Evolutionary conservation across 306 rosid species (phyloP).

Genomic region (Malus fusca): DNA sequence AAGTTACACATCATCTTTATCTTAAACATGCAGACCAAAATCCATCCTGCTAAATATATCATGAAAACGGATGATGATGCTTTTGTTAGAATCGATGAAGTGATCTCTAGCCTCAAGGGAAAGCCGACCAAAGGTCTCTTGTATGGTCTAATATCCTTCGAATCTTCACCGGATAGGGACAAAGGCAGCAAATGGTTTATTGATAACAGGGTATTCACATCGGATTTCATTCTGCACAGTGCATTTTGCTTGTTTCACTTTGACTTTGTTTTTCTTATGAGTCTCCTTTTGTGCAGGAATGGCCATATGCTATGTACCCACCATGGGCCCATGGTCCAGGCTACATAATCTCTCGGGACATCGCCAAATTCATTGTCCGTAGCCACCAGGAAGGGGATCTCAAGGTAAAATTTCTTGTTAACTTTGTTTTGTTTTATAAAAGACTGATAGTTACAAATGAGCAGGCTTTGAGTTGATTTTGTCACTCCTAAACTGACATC

Average conservation of each 20-base stretch:
- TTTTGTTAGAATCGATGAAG: constrained; percentile 78
- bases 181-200: constrained; percentile 83
- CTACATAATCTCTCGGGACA: constrained; percentile 77
- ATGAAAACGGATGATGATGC: constrained; percentile 99
- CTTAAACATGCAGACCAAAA: constrained; percentile 57
- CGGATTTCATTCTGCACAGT: not conserved
- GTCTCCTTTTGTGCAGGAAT: constrained; percentile 48
- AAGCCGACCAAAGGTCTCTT: constrained; percentile 53
- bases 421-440: not conserved
- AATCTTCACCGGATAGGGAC: constrained; percentile 79
- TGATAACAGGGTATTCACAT: constrained; percentile 49
- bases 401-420: constrained; percentile 34
- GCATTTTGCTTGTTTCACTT: not conserved
- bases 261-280: not conserved
- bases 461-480: not conserved
- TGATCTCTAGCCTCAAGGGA: constrained; percentile 67
- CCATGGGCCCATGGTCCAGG: constrained; percentile 99
- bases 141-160: constrained; percentile 75
- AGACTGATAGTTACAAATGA: not conserved
- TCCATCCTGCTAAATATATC: constrained; percentile 70
- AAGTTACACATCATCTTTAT: not conserved
- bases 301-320: constrained; percentile 76
- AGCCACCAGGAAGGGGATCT: constrained; percentile 69
- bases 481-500: not conserved
- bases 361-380: constrained; percentile 58